phyloP scores from a whole-genome alignment of 768 basidiomycete species.

The Kwoniella mangroviensis region DNA sequence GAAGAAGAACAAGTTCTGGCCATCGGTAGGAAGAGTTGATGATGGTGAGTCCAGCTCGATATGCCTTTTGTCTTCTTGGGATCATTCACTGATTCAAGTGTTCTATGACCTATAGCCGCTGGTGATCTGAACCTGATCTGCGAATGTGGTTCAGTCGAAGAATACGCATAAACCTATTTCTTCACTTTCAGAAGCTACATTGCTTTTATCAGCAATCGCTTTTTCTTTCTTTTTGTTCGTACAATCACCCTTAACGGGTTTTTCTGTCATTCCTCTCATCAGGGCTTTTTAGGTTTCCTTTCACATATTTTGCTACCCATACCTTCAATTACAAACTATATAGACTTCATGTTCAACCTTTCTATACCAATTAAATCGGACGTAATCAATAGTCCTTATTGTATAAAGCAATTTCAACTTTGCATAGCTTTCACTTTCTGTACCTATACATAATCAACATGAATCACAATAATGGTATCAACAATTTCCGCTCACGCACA shows the following conservation, averaged over 20 bases:
- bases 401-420: conserved; percentile 31
- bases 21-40: conserved; percentile 85
- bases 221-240: neutral
- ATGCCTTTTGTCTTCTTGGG: too few species aligned
- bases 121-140: conserved; percentile 83
- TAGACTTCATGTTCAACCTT: conserved; percentile 11
- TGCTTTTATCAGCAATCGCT: neutral
- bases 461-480: neutral
- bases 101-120: conserved; percentile 65
- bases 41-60: conserved; percentile 68
- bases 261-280: conserved; percentile 7
- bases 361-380: neutral
- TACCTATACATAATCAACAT: neutral
- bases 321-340: conserved; percentile 2
- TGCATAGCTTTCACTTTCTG: conserved; percentile 18
- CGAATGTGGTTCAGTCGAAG: conserved; percentile 59
- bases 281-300: neutral
- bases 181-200: too few species aligned
- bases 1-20: conserved; percentile 93
- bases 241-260: conserved; percentile 13
- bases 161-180: conserved; percentile 44
- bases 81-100: conserved; percentile 10
- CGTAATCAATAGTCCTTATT: neutral
- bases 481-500: neutral
- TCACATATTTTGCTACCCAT: neutral